phyloP scores from a whole-genome alignment of 331 rosid genomes.

The Phaseolus coccineus region DNA sequence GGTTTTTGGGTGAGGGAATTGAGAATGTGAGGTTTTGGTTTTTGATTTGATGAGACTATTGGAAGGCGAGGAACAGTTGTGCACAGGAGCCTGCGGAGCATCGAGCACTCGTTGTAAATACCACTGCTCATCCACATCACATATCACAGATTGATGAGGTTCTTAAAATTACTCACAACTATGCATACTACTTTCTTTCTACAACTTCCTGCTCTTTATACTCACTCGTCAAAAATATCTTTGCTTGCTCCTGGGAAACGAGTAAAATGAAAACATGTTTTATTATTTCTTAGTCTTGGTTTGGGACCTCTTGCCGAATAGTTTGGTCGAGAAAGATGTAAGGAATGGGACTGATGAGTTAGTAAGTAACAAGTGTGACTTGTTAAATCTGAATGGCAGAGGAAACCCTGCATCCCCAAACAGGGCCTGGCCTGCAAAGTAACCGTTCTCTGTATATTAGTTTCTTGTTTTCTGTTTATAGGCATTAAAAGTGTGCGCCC shows the following conservation, averaged over 20 bases:
- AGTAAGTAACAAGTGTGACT: neutral
- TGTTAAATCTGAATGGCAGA: neutral
- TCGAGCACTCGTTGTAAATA: constrained; percentile 35
- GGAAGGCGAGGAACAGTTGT: constrained; percentile 5
- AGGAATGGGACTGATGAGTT: neutral
- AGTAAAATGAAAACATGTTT: neutral
- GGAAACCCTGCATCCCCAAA: neutral
- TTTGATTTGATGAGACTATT: neutral
- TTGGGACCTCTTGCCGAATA: neutral
- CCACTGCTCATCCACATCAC: neutral
- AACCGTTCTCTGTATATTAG: no score
- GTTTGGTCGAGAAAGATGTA: neutral
- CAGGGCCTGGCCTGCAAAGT: constrained; percentile 11
- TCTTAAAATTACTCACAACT: neutral
- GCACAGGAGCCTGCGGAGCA: constrained; percentile 40
- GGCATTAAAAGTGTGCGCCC: neutral
- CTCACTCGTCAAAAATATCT: no score
- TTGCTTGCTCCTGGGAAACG: no score
- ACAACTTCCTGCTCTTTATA: no score
- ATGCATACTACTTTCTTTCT: neutral
- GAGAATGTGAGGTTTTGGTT: neutral
- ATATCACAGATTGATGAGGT: neutral
- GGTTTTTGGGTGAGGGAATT: neutral
- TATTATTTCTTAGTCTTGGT: neutral
- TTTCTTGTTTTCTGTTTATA: neutral